Conservation (phyloP, 495 filamentous ascomycete genomes). For the Neurospora sp. region DNA sequence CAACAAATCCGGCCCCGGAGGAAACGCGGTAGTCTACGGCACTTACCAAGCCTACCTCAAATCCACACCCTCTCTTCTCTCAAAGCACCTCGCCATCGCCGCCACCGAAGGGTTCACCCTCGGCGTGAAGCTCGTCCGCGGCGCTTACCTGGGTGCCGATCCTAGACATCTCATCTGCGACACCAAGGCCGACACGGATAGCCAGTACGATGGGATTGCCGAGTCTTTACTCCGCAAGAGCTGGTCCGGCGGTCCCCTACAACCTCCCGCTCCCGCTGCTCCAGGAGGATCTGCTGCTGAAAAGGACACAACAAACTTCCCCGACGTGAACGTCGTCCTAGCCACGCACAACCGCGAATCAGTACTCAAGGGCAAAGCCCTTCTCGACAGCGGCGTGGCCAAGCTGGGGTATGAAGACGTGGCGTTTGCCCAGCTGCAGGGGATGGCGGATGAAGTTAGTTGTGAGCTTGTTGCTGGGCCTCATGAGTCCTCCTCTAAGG, state of each 20-base stretch:
- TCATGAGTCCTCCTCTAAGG: constrained; percentile 32
- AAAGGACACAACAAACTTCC: constrained; percentile 36
- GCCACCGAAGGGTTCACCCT: constrained; percentile 61
- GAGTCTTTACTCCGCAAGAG: constrained; percentile 27
- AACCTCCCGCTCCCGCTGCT: constrained; percentile 14
- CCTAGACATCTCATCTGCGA: constrained; percentile 68
- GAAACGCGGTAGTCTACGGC: constrained; percentile 50
- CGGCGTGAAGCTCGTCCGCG: constrained; percentile 85
- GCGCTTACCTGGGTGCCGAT: constrained; percentile 79
- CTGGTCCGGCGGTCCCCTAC: constrained; percentile 42
- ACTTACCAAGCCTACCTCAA: constrained; percentile 77
- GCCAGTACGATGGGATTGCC: constrained; percentile 28
- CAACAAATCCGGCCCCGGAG: constrained; percentile 43
- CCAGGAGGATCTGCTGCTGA: constrained; percentile 20
- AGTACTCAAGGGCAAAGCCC: constrained; percentile 54
- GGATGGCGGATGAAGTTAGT: constrained; percentile 94
- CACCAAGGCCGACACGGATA: constrained; percentile 68
- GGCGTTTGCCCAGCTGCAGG: constrained; percentile 83
- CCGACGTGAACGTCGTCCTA: constrained; percentile 60
- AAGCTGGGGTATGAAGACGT: constrained; percentile 44
- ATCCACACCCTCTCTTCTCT: constrained; percentile 53
- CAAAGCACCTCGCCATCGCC: constrained; percentile 56
- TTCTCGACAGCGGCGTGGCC: constrained; percentile 17
- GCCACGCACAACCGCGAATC: constrained; percentile 90
- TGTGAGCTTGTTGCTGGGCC: constrained; percentile 55